Percentiles rank a stretch among this genome's conserved stretches.
These are phyloP conservation scores for Aspergillus pseudoglaucus DNA, from an alignment of 2,329 filamentous ascomycete genomes.

Conservation along the genomic window DNA sequence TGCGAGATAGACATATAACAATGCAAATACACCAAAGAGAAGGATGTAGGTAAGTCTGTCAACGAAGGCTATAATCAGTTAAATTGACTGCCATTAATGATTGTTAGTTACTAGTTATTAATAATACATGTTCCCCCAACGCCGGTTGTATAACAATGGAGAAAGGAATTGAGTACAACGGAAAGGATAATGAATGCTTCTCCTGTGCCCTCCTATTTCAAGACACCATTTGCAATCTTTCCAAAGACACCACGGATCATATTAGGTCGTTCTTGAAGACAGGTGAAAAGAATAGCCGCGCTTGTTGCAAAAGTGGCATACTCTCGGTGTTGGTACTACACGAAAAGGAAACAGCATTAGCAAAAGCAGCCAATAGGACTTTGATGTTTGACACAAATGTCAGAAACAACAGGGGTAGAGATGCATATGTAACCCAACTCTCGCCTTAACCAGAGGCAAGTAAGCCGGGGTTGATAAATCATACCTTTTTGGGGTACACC, in stretches of 20 bases:
- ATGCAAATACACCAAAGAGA: too few species aligned
- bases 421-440: background rate
- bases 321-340: slow-evolving; percentile 61
- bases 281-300: slow-evolving; percentile 64
- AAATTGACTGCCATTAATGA: background rate
- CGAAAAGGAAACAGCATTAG: slow-evolving; percentile 17
- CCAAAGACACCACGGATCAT: slow-evolving; percentile 65
- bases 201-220: slow-evolving; percentile 11
- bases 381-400: background rate
- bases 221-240: slow-evolving; percentile 36
- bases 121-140: background rate
- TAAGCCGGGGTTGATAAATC: slow-evolving; percentile 5
- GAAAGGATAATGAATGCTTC: background rate
- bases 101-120: background rate
- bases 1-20: too few species aligned
- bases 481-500: slow-evolving; percentile 52
- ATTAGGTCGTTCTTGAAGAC: slow-evolving; percentile 54
- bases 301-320: slow-evolving; percentile 60
- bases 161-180: background rate
- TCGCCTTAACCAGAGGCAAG: background rate
- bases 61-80: background rate
- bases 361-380: slow-evolving; percentile 3
- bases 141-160: background rate
- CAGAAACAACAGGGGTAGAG: slow-evolving; percentile 3
- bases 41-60: background rate